Conservation (phyloP, 768 basidiomycete species). For the Chiua virens region DNA sequence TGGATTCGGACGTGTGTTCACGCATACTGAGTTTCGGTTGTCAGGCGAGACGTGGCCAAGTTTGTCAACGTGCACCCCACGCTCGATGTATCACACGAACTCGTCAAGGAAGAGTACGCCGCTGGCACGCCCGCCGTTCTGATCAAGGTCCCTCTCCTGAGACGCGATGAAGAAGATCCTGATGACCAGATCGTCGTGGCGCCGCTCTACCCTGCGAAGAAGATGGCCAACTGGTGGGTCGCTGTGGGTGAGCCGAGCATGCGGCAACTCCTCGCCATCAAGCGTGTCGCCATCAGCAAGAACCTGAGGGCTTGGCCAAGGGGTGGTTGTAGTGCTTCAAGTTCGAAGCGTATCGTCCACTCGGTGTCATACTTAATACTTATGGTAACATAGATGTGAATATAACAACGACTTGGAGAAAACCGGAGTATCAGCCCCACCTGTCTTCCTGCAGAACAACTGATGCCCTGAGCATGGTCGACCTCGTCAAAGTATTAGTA, state of each 20-base stretch:
- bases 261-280: slow-evolving; percentile 75
- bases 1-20: not conserved
- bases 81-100: slow-evolving; percentile 84
- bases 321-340: too few relatives aligned
- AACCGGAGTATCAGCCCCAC: too few relatives aligned
- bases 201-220: slow-evolving; percentile 87
- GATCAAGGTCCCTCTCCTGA: slow-evolving; percentile 74
- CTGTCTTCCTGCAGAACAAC: too few relatives aligned
- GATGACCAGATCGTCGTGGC: slow-evolving; percentile 87
- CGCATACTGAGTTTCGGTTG: not conserved
- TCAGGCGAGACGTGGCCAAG: slow-evolving; percentile 88
- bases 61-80: slow-evolving; percentile 98
- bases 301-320: too few relatives aligned
- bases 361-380: too few relatives aligned
- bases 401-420: too few relatives aligned
- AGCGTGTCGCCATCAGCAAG: slow-evolving; percentile 82
- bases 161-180: slow-evolving; percentile 79
- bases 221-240: slow-evolving; percentile 97
- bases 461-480: too few relatives aligned
- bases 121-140: slow-evolving; percentile 84
- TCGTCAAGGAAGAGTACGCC: slow-evolving; percentile 85
- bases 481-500: too few relatives aligned
- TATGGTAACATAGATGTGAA: too few relatives aligned
- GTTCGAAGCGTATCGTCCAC: too few relatives aligned
- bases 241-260: slow-evolving; percentile 84